Percentiles rank a stretch among this genome's conserved stretches.
Conservation (phyloP, 2,329 filamentous ascomycete species). For the Clarireedia monteithiana region DNA sequence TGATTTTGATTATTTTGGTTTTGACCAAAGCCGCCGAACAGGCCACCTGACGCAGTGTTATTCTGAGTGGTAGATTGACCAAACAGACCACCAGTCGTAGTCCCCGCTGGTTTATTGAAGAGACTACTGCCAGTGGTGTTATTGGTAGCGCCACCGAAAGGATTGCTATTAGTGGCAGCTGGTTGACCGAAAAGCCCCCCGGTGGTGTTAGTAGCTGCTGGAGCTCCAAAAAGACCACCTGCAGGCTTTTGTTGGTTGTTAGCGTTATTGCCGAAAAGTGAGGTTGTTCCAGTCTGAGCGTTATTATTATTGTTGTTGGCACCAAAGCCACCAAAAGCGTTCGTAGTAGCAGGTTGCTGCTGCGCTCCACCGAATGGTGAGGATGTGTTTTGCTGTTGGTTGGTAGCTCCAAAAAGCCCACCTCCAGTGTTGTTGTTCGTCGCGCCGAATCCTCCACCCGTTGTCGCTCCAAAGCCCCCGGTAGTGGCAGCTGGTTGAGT, state of each 20-base stretch:
- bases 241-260: constrained; percentile 32
- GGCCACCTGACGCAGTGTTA: constrained; percentile 20
- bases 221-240: constrained; percentile 36
- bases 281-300: constrained; percentile 29
- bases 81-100: constrained; percentile 34
- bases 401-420: constrained; percentile 32
- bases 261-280: constrained; percentile 31
- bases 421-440: constrained; percentile 12
- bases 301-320: constrained; percentile 19
- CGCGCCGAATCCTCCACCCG: constrained; percentile 21
- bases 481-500: constrained; percentile 15
- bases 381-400: constrained; percentile 24
- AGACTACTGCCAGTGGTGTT: constrained; percentile 27
- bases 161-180: constrained; percentile 20
- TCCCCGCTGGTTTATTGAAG: constrained; percentile 32
- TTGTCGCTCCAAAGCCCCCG: constrained; percentile 23
- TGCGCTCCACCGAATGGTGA: constrained; percentile 32
- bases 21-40: constrained; percentile 22
- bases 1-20: constrained; percentile 32
- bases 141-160: constrained; percentile 17
- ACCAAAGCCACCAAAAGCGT: constrained; percentile 30
- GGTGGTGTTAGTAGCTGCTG: constrained; percentile 25
- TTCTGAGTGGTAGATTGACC: constrained; percentile 31
- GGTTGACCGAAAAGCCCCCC: constrained; percentile 31
- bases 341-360: constrained; percentile 32